Percentiles rank a stretch among this genome's conserved stretches.
These are phyloP conservation scores for Claviceps pusilla DNA, from an alignment of 2,329 filamentous ascomycete genomes.

Conservation along the genomic window DNA sequence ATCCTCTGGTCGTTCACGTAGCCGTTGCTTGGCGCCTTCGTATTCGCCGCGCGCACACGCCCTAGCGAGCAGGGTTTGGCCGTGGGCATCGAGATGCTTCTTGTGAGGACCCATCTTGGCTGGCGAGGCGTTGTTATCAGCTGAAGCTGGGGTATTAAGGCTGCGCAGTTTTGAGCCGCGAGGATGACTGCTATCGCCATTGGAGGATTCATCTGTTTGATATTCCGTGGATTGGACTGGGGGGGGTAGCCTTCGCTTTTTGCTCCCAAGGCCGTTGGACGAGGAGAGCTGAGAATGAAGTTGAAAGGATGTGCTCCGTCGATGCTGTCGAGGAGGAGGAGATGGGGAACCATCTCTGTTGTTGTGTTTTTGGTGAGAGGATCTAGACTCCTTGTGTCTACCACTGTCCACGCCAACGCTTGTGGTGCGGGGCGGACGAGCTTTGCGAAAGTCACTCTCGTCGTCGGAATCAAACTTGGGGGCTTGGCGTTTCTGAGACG, in stretches of 20 bases:
- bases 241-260: constrained; percentile 47
- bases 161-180: constrained; percentile 43
- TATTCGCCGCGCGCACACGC: constrained; percentile 78
- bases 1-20: constrained; percentile 70
- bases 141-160: constrained; percentile 38
- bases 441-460: constrained; percentile 38
- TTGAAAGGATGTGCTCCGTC: constrained; percentile 50
- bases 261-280: constrained; percentile 37
- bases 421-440: constrained; percentile 36
- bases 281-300: constrained; percentile 35
- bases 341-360: constrained; percentile 37
- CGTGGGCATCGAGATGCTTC: constrained; percentile 82
- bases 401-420: constrained; percentile 25
- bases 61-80: constrained; percentile 77
- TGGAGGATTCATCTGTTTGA: constrained; percentile 52
- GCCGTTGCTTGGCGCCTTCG: constrained; percentile 58
- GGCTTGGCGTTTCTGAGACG: constrained; percentile 38
- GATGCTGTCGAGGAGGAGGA: constrained; percentile 42
- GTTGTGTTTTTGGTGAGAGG: constrained; percentile 18
- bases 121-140: constrained; percentile 48
- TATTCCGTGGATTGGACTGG: constrained; percentile 49
- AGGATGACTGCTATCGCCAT: constrained; percentile 43
- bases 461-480: constrained; percentile 42
- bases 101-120: constrained; percentile 59
- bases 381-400: constrained; percentile 20